These are phyloP conservation scores for Phyllosticta citribraziliensis DNA, from an alignment of 2,329 filamentous ascomycete genomes.

Conservation along the genomic window DNA sequence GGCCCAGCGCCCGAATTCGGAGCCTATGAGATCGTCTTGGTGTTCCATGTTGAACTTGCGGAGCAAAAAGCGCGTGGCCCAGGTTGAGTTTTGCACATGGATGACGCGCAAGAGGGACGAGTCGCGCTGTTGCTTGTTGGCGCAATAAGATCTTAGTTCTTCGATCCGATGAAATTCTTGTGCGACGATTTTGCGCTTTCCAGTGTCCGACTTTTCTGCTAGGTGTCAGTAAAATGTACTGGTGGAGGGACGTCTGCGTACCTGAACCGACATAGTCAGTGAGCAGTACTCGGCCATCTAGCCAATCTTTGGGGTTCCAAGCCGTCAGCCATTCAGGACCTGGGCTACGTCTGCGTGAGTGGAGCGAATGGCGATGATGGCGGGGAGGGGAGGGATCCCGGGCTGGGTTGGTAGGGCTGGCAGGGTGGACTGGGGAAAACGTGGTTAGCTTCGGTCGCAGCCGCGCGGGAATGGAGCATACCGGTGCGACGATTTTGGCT, in stretches of 20 bases:
- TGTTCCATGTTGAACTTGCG: constrained; percentile 45
- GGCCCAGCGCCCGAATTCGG: constrained; percentile 41
- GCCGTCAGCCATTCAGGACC: constrained; percentile 25
- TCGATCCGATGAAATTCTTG: constrained; percentile 39
- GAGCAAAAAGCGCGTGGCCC: constrained; percentile 41
- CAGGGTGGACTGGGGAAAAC: constrained; percentile 14
- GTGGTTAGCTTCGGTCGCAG: not conserved
- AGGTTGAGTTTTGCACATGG: constrained; percentile 45
- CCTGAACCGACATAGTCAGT: constrained; percentile 38
- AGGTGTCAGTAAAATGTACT: not conserved
- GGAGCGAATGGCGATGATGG: constrained; percentile 12
- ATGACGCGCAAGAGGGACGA: constrained; percentile 30
- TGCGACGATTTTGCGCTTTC: constrained; percentile 35
- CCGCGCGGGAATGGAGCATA: not conserved
- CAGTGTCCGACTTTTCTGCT: constrained; percentile 26
- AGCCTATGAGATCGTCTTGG: constrained; percentile 38
- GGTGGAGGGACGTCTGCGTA: not conserved
- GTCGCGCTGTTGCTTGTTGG: constrained; percentile 23
- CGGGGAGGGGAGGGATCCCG: constrained; percentile 12
- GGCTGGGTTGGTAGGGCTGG: constrained; percentile 16
- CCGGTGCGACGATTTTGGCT: constrained; percentile 10
- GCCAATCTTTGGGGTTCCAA: constrained; percentile 20
- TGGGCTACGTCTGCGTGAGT: constrained; percentile 24
- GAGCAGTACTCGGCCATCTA: constrained; percentile 39
- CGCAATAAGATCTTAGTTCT: constrained; percentile 36